Base-by-base conservation (phyloP, 257 asterid genomes). In the Nicotiana benthamiana region DNA sequence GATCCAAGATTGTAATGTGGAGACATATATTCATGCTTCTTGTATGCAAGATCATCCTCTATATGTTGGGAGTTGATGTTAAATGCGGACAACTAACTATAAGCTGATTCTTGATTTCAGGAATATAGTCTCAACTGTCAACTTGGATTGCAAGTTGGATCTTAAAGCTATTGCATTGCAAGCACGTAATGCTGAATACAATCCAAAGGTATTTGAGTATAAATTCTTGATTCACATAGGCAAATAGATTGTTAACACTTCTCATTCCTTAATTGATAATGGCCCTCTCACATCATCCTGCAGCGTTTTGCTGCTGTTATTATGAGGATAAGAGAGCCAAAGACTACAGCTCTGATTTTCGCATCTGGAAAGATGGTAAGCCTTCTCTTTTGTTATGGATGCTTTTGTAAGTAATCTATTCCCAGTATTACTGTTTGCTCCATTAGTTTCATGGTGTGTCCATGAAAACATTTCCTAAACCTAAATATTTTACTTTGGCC, bases 231-330 rank as follows among this genome's bases (percentile, higher is more conserved):
- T 12, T 51, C 54, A 51, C 54, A 51, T 51, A 12, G 4, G 54
- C 54, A 40, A 51, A 43, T 72, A 56, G 59, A 18, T 18, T 72
- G 34, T n/a, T 72, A 36, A 40, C 46, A 51, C 17, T 13, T 51
- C 56, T 51, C 54, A 51, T 51, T 51, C 54, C 54, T 13, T 51
- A 10, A 51, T 51, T 51, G 54, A 51, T 51, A 51, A 51, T 51
- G 54, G 54, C 17, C 17, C 17, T 51, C 54, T 51, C 4, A 51
- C 54, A 77, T 56, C 75, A 40, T 15, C 34, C 76, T 79, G 24
- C 83, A 87, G 89, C 89, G 87, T 84, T 87, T 87, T 79, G 88
- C 88, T 83, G 90, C 90, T 43, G 87, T 87, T 62, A 87, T 87
- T 54, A 87, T 87, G 90, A 87, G 90, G 79, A 87, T 87, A 26